Conservation (phyloP, 75 land plant species). For the Picea sitchensis region DNA sequence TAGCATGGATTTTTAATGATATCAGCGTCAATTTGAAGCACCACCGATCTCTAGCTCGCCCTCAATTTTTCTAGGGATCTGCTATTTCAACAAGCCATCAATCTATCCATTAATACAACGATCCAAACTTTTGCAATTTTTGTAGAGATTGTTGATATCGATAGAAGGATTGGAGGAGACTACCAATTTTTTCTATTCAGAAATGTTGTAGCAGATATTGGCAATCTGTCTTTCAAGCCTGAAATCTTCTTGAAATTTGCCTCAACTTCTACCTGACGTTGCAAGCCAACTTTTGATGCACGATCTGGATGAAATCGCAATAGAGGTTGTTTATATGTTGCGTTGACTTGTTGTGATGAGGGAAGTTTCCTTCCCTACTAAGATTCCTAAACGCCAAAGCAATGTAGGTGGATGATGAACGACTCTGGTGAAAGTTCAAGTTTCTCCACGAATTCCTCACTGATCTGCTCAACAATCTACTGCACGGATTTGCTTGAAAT, state of each 20-base stretch:
- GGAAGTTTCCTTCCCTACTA: conserved; percentile 55
- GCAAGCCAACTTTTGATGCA: conserved; percentile 25
- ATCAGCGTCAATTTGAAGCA: too few relatives aligned
- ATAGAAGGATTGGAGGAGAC: too few relatives aligned
- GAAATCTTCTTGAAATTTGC: conserved; percentile 32
- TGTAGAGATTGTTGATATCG: too few relatives aligned
- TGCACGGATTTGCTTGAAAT: too few relatives aligned
- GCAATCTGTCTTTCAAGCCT: conserved; percentile 20
- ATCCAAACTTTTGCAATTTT: too few relatives aligned
- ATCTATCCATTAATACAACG: too few relatives aligned
- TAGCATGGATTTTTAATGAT: too few relatives aligned
- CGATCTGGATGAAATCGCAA: conserved; percentile 43
- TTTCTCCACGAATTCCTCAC: too few relatives aligned
- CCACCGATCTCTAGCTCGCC: too few relatives aligned
- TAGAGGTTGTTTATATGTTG: conserved; percentile 35
- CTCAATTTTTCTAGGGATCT: too few relatives aligned
- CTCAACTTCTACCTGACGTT: conserved; percentile 37
- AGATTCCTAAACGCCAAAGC: conserved; percentile 64
- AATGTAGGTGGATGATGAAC: conserved; percentile 23
- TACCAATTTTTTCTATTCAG: not conserved
- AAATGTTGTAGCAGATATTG: not conserved
- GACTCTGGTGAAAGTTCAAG: too few relatives aligned
- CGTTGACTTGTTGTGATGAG: conserved; percentile 36
- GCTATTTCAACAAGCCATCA: too few relatives aligned
- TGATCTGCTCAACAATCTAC: not conserved